Conservation (phyloP, 352 stramenopile genomes). For the Globisporangium takayamanum region DNA sequence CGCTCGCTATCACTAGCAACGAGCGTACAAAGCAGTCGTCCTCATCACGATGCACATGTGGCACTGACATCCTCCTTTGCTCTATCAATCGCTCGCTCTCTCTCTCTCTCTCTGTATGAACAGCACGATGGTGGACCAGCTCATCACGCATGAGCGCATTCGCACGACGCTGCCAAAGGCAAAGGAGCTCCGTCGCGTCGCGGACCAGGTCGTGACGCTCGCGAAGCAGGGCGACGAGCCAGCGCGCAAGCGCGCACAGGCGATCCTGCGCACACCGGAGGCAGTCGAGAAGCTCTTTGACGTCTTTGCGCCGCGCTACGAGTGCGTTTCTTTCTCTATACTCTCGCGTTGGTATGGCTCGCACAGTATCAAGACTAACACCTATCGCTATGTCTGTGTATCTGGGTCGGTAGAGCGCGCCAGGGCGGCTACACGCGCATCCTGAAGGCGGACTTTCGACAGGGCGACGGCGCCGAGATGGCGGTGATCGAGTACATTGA, state of each 20-base stretch:
- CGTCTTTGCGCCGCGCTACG: constrained; percentile 93
- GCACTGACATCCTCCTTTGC: not conserved
- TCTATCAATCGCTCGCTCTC: not conserved
- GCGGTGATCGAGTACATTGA: constrained; percentile 98
- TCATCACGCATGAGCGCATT: constrained; percentile 98
- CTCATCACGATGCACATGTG: no score
- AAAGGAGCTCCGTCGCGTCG: constrained; percentile 92
- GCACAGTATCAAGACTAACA: not conserved
- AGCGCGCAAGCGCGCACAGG: constrained; percentile 73
- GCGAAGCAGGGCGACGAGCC: constrained; percentile 90
- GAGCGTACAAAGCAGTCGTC: not conserved
- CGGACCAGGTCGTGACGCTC: constrained; percentile 94
- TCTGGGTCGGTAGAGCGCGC: constrained; percentile 23
- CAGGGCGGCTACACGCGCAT: constrained; percentile 95
- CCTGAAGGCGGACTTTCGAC: constrained; percentile 91
- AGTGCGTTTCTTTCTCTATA: constrained; percentile 36
- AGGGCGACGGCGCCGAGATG: constrained; percentile 96
- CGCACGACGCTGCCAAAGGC: constrained; percentile 95
- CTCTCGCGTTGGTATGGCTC: not conserved
- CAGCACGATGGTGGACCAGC: constrained; percentile 94
- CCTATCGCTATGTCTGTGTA: not conserved
- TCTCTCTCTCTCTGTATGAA: not conserved
- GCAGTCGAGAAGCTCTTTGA: constrained; percentile 96
- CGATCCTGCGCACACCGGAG: constrained; percentile 85
- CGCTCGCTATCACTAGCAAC: not conserved